Evolutionary conservation across 129 eudicot species (phyloP).

Genomic region (Logfia minima): DNA sequence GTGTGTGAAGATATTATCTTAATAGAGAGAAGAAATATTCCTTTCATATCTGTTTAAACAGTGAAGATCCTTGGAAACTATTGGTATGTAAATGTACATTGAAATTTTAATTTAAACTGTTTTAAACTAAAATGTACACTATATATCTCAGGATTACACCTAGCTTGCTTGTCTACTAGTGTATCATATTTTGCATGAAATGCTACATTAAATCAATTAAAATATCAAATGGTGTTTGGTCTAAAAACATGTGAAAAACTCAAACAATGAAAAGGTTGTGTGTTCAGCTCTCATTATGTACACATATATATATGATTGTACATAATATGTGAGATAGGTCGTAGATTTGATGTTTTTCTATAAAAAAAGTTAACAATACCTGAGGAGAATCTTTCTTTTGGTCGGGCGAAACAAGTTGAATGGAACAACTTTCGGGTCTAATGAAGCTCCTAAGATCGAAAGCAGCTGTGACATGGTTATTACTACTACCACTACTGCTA

Average conservation of each 20-base stretch:
- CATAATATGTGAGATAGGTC: not conserved
- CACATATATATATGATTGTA: not conserved
- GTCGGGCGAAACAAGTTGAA: constrained; percentile 49
- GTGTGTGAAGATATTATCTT: constrained; percentile 26
- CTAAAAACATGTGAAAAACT: not conserved
- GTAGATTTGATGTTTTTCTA: not conserved
- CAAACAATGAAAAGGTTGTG: too few relatives aligned
- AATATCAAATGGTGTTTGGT: not conserved
- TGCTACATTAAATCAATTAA: not conserved
- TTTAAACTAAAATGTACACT: constrained; percentile 22
- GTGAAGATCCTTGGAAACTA: constrained; percentile 37
- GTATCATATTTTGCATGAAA: constrained; percentile 16
- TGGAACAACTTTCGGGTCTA: constrained; percentile 68
- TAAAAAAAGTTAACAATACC: constrained; percentile 30
- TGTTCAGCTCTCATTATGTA: too few relatives aligned
- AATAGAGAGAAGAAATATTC: constrained; percentile 24
- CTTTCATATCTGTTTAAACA: constrained; percentile 31
- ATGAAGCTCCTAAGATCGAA: constrained; percentile 91
- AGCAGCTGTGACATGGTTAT: constrained; percentile 29
- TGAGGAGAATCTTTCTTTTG: constrained; percentile 54
- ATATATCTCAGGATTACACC: constrained; percentile 20
- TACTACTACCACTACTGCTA: constrained; percentile 22
- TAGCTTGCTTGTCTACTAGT: constrained; percentile 20
- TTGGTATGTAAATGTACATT: constrained; percentile 25
- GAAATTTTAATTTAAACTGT: constrained; percentile 6